Evolutionary conservation across 179 eudicot species (phyloP), one percentile per base, ranked within the genome.

Genomic region (Camellia oleifera): DNA sequence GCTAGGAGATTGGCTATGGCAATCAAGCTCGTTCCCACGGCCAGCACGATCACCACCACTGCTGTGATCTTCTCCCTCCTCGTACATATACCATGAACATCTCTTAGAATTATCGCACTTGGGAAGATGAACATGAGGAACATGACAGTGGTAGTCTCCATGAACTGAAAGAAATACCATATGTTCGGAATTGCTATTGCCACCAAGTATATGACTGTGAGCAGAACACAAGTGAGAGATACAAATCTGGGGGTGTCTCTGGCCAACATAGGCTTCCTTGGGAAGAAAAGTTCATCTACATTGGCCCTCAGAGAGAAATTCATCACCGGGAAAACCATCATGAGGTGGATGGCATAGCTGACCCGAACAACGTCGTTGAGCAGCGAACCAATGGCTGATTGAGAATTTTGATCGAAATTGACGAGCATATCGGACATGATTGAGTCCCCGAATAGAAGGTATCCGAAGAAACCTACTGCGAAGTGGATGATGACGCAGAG

Each of bases 311-410:
- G 76, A 2, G 93, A 80, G 81, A 85, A 91, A 81, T 90, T 88
- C 50, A 90, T 78, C 18, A 91, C 79, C 69, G 95, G 95, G 79
- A 83, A 91, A 1, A 90, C 93, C 7, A 91, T 84, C 81, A 91
- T 80, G 4, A 91, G 86, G 81, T 91, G 95, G 63, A 90, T 64
- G 0, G 95, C 93, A 58, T 91, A 91, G 86, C 95, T 91, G 75
- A 91, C 32, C 4, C 95, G 78, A 4, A 91, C 89, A 0, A 79
- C 71, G 66, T 84, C 83, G 9, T 90, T 91, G 48, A 91, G 82
- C 14, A 86, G 15, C 53, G 82, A 80, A 76, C 88, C 83, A 2
- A 83, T 20, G 20, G 61, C 50, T 6, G 88, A 82, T 44, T 78
- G 82, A 13, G 89, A 82, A 18, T 78, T 81, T 72, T 78, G 75